phyloP scores from a whole-genome alignment of 371 early-diverging fungal genomes.

The Saksenaea oblongispora region DNA sequence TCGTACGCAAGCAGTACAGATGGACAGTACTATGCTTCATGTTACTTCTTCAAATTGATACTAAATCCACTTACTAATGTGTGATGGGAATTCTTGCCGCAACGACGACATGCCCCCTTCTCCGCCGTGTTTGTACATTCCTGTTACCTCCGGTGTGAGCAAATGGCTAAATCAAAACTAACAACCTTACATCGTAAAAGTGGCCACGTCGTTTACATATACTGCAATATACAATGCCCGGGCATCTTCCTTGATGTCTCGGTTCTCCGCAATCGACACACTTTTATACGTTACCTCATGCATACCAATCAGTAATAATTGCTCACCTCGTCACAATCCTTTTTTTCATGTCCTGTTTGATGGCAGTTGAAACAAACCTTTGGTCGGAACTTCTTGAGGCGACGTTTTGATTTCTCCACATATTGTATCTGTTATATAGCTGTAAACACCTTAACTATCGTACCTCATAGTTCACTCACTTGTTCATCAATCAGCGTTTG shows the following conservation, averaged over 20 bases:
- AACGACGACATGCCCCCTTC: background rate
- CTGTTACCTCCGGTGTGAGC: background rate
- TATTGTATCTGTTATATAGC: background rate
- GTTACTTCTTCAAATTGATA: background rate
- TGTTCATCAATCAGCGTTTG: background rate
- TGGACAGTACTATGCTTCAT: background rate
- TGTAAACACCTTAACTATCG: background rate
- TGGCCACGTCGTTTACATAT: constrained; percentile 1
- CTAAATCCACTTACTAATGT: background rate
- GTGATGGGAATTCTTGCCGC: background rate
- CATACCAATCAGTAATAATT: background rate
- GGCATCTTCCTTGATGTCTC: background rate
- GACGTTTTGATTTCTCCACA: background rate
- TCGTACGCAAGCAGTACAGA: background rate
- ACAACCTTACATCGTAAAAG: background rate
- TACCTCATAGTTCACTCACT: background rate
- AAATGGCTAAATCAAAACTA: background rate
- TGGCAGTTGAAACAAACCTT: background rate
- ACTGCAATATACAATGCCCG: background rate
- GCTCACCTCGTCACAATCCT: background rate
- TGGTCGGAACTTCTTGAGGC: background rate
- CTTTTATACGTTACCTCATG: background rate
- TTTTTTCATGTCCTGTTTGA: background rate
- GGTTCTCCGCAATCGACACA: background rate
- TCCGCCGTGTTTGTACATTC: background rate